These are phyloP conservation scores for Themeda triandra DNA, from an alignment of 176 grass and related monocot genomes.

Conservation along the genomic window DNA sequence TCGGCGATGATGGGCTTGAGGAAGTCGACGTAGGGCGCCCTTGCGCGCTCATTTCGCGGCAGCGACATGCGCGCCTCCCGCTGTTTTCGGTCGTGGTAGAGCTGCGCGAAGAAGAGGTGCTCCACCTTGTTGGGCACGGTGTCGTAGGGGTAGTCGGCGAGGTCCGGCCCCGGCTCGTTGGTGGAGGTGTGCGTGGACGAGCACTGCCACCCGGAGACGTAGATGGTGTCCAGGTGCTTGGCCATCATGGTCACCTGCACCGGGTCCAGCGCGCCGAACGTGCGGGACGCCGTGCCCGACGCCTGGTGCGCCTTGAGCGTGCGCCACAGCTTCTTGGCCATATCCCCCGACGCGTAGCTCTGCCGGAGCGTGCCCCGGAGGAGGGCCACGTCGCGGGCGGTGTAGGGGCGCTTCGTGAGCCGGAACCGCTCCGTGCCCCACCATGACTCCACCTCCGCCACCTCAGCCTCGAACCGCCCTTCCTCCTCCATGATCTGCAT, in stretches of 20 bases:
- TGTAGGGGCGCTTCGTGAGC: slow-evolving; percentile 67
- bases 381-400: slow-evolving; percentile 69
- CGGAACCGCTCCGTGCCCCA: slow-evolving; percentile 84
- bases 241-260: slow-evolving; percentile 97
- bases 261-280: slow-evolving; percentile 90
- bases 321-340: slow-evolving; percentile 85
- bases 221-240: slow-evolving; percentile 87
- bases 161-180: slow-evolving; percentile 82
- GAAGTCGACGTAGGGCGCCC: slow-evolving; percentile 52
- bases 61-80: slow-evolving; percentile 80
- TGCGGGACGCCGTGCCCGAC: slow-evolving; percentile 67
- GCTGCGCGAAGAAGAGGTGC: slow-evolving; percentile 83
- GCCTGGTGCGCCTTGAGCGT: slow-evolving; percentile 80
- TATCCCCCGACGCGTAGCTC: slow-evolving; percentile 77
- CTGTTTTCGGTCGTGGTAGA: slow-evolving; percentile 85
- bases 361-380: slow-evolving; percentile 88
- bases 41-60: slow-evolving; percentile 35
- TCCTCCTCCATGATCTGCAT: slow-evolving; percentile 91
- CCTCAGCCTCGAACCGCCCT: slow-evolving; percentile 82
- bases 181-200: slow-evolving; percentile 90
- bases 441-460: slow-evolving; percentile 74
- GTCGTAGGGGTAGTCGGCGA: slow-evolving; percentile 98
- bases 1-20: slow-evolving; percentile 86
- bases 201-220: slow-evolving; percentile 98
- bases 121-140: slow-evolving; percentile 92